These are phyloP conservation scores for Phaeotremella skinneri DNA, from an alignment of 768 basidiomycete genomes.

Conservation along the genomic window DNA sequence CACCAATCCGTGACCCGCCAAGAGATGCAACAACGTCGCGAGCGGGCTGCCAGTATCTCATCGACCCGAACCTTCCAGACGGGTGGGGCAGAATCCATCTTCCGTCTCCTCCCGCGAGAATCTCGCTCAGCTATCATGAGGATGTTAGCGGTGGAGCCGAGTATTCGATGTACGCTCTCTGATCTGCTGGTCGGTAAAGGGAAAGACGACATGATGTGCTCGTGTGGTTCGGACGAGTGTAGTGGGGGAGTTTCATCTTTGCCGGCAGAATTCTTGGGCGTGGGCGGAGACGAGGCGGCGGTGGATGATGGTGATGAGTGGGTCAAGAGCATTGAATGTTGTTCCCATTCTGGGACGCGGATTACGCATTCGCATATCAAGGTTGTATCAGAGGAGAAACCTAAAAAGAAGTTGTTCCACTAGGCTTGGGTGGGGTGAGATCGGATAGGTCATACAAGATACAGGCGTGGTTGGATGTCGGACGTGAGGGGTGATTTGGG, in stretches of 20 bases:
- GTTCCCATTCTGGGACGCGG: constrained; percentile 38
- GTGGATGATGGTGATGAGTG: constrained; percentile 82
- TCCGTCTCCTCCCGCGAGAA: constrained; percentile 91
- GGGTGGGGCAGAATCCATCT: constrained; percentile 86
- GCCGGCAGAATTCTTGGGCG: constrained; percentile 52
- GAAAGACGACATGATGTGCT: constrained; percentile 74
- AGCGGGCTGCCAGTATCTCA: constrained; percentile 48
- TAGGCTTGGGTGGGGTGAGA: too few relatives aligned
- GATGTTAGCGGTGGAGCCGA: constrained; percentile 90
- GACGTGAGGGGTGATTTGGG: too few relatives aligned
- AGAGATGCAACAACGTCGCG: constrained; percentile 27
- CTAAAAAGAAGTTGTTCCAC: constrained; percentile 51
- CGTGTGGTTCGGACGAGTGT: constrained; percentile 60
- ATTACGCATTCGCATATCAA: constrained; percentile 47
- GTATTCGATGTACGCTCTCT: constrained; percentile 83
- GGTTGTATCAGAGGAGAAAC: constrained; percentile 48
- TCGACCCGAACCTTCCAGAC: constrained; percentile 62
- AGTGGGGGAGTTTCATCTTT: constrained; percentile 55
- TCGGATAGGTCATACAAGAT: too few relatives aligned
- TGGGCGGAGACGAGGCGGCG: constrained; percentile 46
- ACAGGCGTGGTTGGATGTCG: too few relatives aligned
- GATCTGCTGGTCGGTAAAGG: constrained; percentile 81
- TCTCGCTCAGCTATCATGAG: constrained; percentile 81
- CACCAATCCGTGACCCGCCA: neutral
- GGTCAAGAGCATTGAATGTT: constrained; percentile 66